Percentiles rank a stretch among this genome's conserved stretches.
Conservation (phyloP, 78 protist genomes). For the slime mould (Dictyostelium discoideum) region DNA sequence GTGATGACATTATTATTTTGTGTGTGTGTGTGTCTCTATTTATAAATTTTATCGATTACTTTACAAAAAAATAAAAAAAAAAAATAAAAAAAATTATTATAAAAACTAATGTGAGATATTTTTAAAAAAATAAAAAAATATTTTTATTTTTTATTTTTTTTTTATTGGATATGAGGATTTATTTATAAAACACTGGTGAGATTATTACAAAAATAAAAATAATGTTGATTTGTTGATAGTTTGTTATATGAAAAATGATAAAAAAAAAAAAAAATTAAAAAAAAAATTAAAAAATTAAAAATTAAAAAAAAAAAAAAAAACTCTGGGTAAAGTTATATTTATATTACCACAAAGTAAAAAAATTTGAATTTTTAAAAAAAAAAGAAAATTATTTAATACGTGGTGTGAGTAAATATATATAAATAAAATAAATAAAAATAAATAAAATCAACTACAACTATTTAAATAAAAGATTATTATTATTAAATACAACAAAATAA, state of each 20-base stretch:
- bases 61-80: background rate
- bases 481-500: too few species aligned
- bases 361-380: background rate
- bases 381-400: background rate
- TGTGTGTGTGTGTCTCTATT: background rate
- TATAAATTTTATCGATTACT: conserved; percentile 1
- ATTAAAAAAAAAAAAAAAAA: too few species aligned
- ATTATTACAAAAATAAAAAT: background rate
- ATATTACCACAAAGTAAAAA: too few species aligned
- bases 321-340: background rate
- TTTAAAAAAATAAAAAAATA: background rate
- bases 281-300: too few species aligned
- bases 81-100: background rate
- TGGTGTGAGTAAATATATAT: background rate
- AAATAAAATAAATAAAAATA: too few species aligned
- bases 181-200: background rate
- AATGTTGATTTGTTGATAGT: background rate
- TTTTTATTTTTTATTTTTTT: background rate
- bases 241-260: background rate
- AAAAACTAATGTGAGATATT: background rate
- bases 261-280: background rate
- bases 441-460: background rate
- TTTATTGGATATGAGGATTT: background rate
- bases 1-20: background rate
- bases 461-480: background rate